Evolutionary conservation across 257 asterid species (phyloP).

Genomic region (Nicotiana paniculata): DNA sequence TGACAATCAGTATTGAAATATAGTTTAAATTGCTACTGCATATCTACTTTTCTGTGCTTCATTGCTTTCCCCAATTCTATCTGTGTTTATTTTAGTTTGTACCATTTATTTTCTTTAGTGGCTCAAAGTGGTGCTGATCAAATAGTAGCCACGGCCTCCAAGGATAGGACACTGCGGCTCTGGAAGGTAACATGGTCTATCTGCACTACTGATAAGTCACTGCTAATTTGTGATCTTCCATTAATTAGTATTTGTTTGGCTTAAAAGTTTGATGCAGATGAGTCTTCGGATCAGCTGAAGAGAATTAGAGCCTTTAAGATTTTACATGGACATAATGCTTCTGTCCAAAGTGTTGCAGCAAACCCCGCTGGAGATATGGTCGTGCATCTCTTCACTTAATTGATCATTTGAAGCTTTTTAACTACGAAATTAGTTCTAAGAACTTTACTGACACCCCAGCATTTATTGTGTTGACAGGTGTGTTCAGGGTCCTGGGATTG

Average conservation of each 20-base stretch:
- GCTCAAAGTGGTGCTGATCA: constrained; percentile 35
- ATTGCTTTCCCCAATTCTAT: neutral
- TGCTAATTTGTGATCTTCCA: constrained; percentile 3
- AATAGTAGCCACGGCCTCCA: constrained; percentile 84
- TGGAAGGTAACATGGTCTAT: constrained; percentile 68
- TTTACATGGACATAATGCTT: constrained; percentile 73
- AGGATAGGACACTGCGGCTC: constrained; percentile 78
- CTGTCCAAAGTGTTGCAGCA: constrained; percentile 76
- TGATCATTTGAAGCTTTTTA: neutral
- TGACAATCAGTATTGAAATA: neutral
- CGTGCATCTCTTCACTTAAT: neutral
- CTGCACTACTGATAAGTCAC: constrained; percentile 9
- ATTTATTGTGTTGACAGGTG: constrained; percentile 37
- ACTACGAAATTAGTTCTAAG: neutral
- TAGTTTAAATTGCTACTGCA: neutral
- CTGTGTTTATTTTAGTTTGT: constrained; percentile 1
- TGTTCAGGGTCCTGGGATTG: constrained; percentile 98
- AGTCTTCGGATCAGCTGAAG: constrained; percentile 41
- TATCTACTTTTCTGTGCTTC: neutral
- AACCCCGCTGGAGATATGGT: constrained; percentile 78
- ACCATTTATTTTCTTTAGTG: constrained; percentile 17
- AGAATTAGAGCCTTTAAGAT: constrained; percentile 52
- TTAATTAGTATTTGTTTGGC: constrained; percentile 18
- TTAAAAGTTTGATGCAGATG: constrained; percentile 60
- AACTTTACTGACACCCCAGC: neutral